Evolutionary conservation across 331 rosid genomes (phyloP).

Genomic region (Erythrophleum ivorense): DNA sequence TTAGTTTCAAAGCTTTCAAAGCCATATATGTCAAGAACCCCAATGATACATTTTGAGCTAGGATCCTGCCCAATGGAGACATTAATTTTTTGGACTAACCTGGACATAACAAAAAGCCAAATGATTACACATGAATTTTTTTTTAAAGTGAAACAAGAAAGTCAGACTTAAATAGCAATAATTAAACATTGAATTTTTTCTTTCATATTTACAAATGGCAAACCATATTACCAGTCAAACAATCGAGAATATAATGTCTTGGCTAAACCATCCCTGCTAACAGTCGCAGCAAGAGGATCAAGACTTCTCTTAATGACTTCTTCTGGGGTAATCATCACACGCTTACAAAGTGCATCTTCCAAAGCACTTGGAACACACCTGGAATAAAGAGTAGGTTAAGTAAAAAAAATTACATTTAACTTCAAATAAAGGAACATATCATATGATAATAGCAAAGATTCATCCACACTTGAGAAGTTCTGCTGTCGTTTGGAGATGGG

Average conservation of each 20-base stretch:
- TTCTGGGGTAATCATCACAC: constrained; percentile 88
- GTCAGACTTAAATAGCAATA: constrained; percentile 5
- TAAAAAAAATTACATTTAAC: constrained; percentile 25
- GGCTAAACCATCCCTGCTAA: constrained; percentile 92
- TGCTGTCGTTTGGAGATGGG: constrained; percentile 83
- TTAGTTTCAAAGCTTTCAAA: constrained; percentile 84
- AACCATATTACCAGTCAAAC: constrained; percentile 74
- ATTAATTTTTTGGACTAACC: constrained; percentile 91
- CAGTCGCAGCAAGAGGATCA: constrained; percentile 76
- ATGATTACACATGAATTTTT: constrained; percentile 36
- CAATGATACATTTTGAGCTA: constrained; percentile 70
- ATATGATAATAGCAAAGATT: constrained; percentile 36
- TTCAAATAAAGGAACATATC: constrained; percentile 24
- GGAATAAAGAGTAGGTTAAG: constrained; percentile 36
- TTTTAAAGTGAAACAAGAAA: constrained; percentile 25
- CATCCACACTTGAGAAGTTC: constrained; percentile 81
- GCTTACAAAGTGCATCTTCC: constrained; percentile 83
- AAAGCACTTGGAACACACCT: constrained; percentile 76
- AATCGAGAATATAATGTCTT: constrained; percentile 84
- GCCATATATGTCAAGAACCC: constrained; percentile 94
- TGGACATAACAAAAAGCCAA: constrained; percentile 48
- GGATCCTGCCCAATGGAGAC: constrained; percentile 89
- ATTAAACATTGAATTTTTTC: constrained; percentile 7
- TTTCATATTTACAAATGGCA: constrained; percentile 14
- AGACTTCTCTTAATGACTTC: constrained; percentile 84